Conservation (phyloP, 169 alveolate species). For the Plasmodium relictum region DNA sequence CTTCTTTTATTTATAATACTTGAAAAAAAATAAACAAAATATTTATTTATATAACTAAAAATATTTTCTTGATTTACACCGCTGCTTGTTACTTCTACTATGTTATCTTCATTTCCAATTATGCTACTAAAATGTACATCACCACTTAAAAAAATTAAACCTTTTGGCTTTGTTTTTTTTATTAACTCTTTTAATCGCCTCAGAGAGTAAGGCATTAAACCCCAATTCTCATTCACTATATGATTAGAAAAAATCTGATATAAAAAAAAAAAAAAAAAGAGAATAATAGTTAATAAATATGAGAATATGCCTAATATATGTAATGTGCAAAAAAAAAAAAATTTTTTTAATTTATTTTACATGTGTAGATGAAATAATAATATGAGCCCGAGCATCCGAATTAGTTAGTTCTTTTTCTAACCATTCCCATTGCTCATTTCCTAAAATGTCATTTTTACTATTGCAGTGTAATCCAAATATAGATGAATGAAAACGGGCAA, state of each 20-base stretch:
- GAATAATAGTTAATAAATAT: not conserved
- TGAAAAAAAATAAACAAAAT: constrained; percentile 24
- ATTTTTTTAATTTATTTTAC: constrained; percentile 72
- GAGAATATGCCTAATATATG: not conserved
- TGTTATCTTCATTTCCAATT: constrained; percentile 79
- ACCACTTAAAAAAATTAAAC: constrained; percentile 88
- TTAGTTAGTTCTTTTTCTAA: constrained; percentile 89
- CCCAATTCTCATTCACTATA: constrained; percentile 88
- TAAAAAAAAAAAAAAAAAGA: not conserved
- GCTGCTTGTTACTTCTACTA: constrained; percentile 67
- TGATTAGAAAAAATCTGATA: constrained; percentile 67
- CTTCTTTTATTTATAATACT: constrained; percentile 18
- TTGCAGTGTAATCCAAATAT: constrained; percentile 83
- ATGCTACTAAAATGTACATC: constrained; percentile 88
- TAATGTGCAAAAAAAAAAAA: not conserved
- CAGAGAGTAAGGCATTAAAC: constrained; percentile 86
- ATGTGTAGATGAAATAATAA: constrained; percentile 92
- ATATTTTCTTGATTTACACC: constrained; percentile 64
- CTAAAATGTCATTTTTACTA: constrained; percentile 90
- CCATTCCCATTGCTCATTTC: constrained; percentile 94
- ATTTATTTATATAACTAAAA: constrained; percentile 38
- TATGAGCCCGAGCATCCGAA: constrained; percentile 89
- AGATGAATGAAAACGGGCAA: constrained; percentile 65
- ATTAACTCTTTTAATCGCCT: constrained; percentile 81
- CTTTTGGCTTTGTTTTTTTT: constrained; percentile 85